Base-by-base conservation (phyloP, 352 stramenopile genomes). In the Phytophthora ohioensis region DNA sequence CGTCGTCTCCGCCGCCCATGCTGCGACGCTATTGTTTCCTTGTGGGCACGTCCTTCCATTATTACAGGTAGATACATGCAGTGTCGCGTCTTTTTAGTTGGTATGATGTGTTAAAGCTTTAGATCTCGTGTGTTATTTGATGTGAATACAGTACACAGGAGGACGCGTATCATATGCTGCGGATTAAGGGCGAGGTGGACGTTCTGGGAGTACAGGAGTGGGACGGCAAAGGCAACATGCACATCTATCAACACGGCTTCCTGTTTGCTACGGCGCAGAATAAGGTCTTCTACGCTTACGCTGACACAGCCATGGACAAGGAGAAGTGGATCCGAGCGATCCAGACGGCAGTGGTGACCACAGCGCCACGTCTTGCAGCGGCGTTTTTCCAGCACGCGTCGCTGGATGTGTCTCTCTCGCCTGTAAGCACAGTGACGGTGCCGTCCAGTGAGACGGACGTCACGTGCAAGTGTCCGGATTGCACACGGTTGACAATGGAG, bases 181-280 rank as follows among this genome's bases (percentile, higher is more conserved):
- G 86, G 6, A 75, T 96, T 45, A 95, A 96, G 66, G 85, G 88
- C 53, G 85, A 96, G 56, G 90, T 95, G 27, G 88, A 97, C 67
- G 89, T 97, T 34, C 69, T 97, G 17, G 91, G 91, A 15, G 91
- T 96, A 15, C 91, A 96, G 70, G 89, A 97, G 59, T 97, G 91
- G 91, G 91, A 97, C 62, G 91, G 91, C 62, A 96, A 97, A 71
- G 91, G 89, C 64, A 96, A 96, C 71, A 96, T 95, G 85, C 89
- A 96, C 81, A 96, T 95, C 59, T 97, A 97, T 68, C 78, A 91
- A 61, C 80, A 94, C 67, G 91, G 91, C 4, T 96, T 97, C 60
- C 67, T 97, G 7, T 96, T 96, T 64, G 89, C 87, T 12, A 96
- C 89, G 52, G 82, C 87, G 34, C 89, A 96, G 71, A 96, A 87